Evolutionary conservation across 805 yeast genomes (phyloP), one percentile per base, ranked within the genome.

Genomic region (Barnettozyma sucrosica): DNA sequence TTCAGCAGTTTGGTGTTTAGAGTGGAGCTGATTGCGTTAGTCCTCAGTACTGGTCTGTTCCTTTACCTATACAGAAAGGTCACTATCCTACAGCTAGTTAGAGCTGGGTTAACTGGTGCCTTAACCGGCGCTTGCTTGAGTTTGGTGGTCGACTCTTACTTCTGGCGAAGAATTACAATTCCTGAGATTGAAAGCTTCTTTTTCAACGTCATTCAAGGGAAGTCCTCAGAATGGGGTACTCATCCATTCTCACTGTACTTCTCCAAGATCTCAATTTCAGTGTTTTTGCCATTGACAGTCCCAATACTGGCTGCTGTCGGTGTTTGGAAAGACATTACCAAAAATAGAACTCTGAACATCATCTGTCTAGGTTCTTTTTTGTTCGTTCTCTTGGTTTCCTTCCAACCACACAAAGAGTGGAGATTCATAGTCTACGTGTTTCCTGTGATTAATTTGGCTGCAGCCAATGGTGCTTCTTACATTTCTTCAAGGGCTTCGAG

Each of bases 361-460:
- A 58, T 82, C 24, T 70, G 77, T 2, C 50, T 76, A 16, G 69
- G 88, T 1, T 67, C 85, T 0, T 37, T 81, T 1, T 44, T 77
- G 14, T 90, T 70, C 59, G 72, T 89, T n/a, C 51, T 69, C 2
- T 57, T 79, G 5, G 74, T 89, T 75, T 89, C 97, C 0, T 63
- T 83, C 44, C 93, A 86, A 64, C 89, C 93, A 3, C 97, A 92
- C 58, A 92, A 92, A 62, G 98, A 92, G 69, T 88, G 95, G 95
- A 76, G 97, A 56, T 92, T 92, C 59, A 80, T 92, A 36, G 70
- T 84, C 16, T 92, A 90, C 63, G 69, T 81, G 0, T 67, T 85
- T 4, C 97, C 97, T 1, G 70, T 83, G 0, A 63, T 88, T 49
- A 79, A 84, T 0, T 56, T 84, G 18, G 60, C 77, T 28, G 89